Conservation (phyloP, 208 protist species). For the Wallacemonas sp. region DNA sequence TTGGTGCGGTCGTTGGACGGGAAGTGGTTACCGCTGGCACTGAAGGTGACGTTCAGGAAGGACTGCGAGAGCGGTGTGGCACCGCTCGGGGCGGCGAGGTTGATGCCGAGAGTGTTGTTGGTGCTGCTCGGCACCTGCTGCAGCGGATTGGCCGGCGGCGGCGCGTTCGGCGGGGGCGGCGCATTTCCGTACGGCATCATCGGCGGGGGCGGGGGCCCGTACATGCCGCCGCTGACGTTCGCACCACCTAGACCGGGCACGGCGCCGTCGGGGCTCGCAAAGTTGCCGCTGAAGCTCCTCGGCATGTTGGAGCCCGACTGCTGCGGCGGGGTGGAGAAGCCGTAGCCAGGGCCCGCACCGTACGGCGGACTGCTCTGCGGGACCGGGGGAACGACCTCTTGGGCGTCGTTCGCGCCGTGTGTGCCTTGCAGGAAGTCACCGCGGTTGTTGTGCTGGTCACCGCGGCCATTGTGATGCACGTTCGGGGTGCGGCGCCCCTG, state of each 20-base stretch:
- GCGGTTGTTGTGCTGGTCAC: slow-evolving; percentile 3
- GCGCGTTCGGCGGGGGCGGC: background rate
- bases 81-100: background rate
- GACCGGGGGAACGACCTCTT: background rate
- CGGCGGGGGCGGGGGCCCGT: slow-evolving; percentile 22
- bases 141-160: slow-evolving; percentile 2
- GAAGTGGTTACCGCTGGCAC: slow-evolving; percentile 25
- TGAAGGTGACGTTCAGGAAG: slow-evolving; percentile 49
- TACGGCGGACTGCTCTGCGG: background rate
- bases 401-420: background rate
- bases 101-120: slow-evolving; percentile 12
- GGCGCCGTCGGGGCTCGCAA: background rate
- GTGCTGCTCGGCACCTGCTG: background rate
- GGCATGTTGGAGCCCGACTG: background rate
- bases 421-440: slow-evolving; percentile 3
- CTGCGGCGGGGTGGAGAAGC: background rate
- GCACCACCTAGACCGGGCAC: background rate
- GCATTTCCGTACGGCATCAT: slow-evolving; percentile 9
- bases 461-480: slow-evolving; percentile 11
- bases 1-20: slow-evolving; percentile 31
- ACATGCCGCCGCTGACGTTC: background rate
- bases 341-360: slow-evolving; percentile 1
- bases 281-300: slow-evolving; percentile 6
- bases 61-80: slow-evolving; percentile 7
- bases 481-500: background rate